phyloP scores from a whole-genome alignment of 768 basidiomycete genomes.

The Pleurotus tuber-regium region DNA sequence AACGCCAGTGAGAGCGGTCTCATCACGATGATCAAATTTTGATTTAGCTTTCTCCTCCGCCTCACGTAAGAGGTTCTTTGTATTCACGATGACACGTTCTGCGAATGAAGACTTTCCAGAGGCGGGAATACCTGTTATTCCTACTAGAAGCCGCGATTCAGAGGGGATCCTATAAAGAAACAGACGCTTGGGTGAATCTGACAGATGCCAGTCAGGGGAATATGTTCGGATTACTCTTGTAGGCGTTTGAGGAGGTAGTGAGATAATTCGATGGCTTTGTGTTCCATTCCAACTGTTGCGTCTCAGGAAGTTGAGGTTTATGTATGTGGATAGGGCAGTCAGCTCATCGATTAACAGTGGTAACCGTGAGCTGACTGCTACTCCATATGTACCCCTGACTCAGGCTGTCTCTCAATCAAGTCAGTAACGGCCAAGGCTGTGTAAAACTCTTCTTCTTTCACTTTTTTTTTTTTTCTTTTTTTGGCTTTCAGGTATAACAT shows the following conservation, averaged over 20 bases:
- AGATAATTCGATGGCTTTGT: conserved; percentile 36
- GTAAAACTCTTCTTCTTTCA: no score
- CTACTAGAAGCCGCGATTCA: conserved; percentile 59
- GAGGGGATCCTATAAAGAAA: conserved; percentile 28
- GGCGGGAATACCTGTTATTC: conserved; percentile 78
- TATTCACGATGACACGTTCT: conserved; percentile 46
- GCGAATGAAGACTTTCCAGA: conserved; percentile 86
- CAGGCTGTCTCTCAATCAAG: no score
- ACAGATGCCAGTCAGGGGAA: no score
- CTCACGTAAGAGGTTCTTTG: conserved; percentile 46
- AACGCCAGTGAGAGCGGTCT: conserved; percentile 13
- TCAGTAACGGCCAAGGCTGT: no score
- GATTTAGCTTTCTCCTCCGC: no score
- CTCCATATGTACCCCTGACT: no score
- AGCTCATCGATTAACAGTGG: conserved; percentile 1
- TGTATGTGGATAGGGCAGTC: not conserved
- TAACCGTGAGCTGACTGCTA: no score
- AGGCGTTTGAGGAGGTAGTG: conserved; percentile 33
- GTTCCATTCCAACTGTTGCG: conserved; percentile 42
- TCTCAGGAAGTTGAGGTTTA: not conserved
- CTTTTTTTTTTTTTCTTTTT: no score
- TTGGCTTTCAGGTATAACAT: no score
- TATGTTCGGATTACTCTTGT: conserved; percentile 37
- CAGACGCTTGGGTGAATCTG: no score
- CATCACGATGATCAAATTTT: not conserved